phyloP scores from a whole-genome alignment of 2,329 filamentous ascomycete genomes.

The Didymellaceae sp. region DNA sequence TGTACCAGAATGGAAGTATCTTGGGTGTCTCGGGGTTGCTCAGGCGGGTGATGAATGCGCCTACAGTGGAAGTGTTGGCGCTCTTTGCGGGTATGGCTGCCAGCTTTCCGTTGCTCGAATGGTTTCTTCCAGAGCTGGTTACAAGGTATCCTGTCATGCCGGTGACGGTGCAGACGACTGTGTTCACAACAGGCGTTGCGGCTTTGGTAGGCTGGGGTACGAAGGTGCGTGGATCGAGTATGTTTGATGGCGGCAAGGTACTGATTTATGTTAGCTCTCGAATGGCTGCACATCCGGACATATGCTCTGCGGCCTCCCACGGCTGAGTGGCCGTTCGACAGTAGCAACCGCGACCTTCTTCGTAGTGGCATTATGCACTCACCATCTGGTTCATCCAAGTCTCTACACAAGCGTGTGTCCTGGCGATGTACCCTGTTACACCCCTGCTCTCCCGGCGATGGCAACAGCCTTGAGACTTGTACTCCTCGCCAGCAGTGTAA shows the following conservation, averaged over 20 bases:
- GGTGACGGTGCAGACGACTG: conserved; percentile 25
- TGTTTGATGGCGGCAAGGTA: not conserved
- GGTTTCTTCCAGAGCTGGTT: conserved; percentile 53
- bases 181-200: conserved; percentile 52
- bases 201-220: conserved; percentile 60
- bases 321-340: conserved; percentile 57
- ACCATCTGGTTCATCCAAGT: conserved; percentile 50
- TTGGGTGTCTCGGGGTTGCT: conserved; percentile 59
- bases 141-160: conserved; percentile 30
- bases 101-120: conserved; percentile 52
- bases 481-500: conserved; percentile 43
- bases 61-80: conserved; percentile 51
- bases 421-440: conserved; percentile 54
- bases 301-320: conserved; percentile 61
- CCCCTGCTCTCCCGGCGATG: conserved; percentile 51
- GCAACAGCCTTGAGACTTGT: conserved; percentile 40
- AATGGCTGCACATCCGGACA: conserved; percentile 63
- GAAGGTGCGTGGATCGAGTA: conserved; percentile 48
- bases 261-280: conserved; percentile 29
- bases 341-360: conserved; percentile 52
- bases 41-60: conserved; percentile 50
- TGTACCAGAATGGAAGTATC: conserved; percentile 59
- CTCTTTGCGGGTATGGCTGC: conserved; percentile 56
- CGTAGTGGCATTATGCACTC: conserved; percentile 40
- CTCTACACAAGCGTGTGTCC: conserved; percentile 51